Evolutionary conservation across 345 rosid genomes (phyloP).

Genomic region (Zanthoxylum bungeanum): DNA sequence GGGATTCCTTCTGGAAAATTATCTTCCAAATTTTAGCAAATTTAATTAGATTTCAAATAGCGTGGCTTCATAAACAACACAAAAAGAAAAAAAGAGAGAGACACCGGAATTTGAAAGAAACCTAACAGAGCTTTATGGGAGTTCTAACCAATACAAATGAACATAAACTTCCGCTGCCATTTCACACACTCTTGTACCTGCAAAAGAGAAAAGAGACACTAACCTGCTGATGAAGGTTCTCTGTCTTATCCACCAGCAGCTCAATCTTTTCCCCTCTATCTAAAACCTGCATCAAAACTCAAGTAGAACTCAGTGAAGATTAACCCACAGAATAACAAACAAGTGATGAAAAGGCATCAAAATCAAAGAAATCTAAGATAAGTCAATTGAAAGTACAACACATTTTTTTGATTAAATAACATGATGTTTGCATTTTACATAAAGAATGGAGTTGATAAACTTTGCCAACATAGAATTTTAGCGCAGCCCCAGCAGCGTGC

Average conservation of each 20-base stretch:
- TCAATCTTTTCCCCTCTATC: slow-evolving; percentile 47
- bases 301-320: not conserved
- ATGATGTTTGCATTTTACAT: not conserved
- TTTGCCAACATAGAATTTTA: not conserved
- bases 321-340: not conserved
- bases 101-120: not conserved
- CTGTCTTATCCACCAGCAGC: slow-evolving; percentile 42
- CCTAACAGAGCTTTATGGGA: not conserved
- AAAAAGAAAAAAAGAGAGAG: not conserved
- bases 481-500: no score
- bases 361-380: not conserved
- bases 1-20: no score
- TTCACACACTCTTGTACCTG: not conserved
- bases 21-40: no score
- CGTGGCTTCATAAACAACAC: no score
- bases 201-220: slow-evolving; percentile 6
- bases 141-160: not conserved
- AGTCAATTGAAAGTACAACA: not conserved
- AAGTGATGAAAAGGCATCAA: not conserved
- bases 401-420: not conserved
- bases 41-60: no score
- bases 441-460: not conserved
- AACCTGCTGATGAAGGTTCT: slow-evolving; percentile 40
- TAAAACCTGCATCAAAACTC: slow-evolving; percentile 25
- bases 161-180: not conserved